phyloP scores from a whole-genome alignment of 345 rosid species.

The Eutrema yunnanense region DNA sequence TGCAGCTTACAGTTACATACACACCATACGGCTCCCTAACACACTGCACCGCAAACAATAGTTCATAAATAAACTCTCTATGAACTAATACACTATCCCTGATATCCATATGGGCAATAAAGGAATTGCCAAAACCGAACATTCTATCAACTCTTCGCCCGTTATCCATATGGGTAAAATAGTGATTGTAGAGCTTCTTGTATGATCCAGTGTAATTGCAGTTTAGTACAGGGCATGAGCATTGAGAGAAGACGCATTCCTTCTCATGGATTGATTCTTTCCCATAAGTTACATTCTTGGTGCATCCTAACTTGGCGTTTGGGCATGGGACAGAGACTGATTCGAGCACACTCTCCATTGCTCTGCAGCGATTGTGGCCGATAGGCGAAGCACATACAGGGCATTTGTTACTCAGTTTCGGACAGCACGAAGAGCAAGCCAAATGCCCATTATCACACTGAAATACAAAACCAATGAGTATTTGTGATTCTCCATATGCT shows the following conservation, averaged over 20 bases:
- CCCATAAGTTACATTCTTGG: conserved; percentile 14
- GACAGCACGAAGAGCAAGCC: background rate
- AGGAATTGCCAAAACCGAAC: too few relatives aligned
- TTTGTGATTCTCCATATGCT: too few relatives aligned
- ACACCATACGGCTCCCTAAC: background rate
- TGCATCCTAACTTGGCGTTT: conserved; percentile 37
- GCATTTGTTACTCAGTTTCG: background rate
- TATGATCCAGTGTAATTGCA: conserved; percentile 20
- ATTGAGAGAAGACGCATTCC: conserved; percentile 20
- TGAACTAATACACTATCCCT: background rate
- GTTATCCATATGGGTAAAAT: background rate
- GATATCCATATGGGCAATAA: background rate
- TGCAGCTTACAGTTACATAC: background rate
- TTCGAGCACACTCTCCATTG: conserved; percentile 34
- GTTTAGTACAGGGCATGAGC: conserved; percentile 35
- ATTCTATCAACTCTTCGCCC: too few relatives aligned
- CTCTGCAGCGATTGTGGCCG: background rate
- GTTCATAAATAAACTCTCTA: background rate
- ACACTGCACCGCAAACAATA: background rate
- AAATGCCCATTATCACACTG: too few relatives aligned
- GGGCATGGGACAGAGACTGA: conserved; percentile 32
- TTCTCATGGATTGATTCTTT: conserved; percentile 32
- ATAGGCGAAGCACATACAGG: too few relatives aligned
- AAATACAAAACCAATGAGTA: too few relatives aligned
- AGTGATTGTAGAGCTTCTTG: conserved; percentile 27